Percentiles rank a stretch among this genome's conserved stretches.
Conservation (phyloP, 2,329 filamentous ascomycete genomes). For the Boeremia exigua region DNA sequence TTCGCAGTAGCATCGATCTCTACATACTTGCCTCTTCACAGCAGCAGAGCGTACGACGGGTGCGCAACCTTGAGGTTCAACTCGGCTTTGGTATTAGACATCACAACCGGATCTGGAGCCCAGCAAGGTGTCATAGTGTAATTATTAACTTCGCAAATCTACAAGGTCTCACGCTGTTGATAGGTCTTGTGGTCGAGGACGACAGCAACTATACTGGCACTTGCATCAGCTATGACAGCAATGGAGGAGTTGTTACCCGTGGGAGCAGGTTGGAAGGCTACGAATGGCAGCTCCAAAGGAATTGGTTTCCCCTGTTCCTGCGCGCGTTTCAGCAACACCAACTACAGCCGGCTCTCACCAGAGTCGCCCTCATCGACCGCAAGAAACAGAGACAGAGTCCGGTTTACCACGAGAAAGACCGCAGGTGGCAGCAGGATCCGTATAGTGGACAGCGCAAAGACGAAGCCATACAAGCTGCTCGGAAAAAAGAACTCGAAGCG, state of each 20-base stretch:
- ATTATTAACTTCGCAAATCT: slow-evolving; percentile 6
- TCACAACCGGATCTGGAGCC: slow-evolving; percentile 10
- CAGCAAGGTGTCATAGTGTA: neutral
- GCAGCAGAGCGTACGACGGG: slow-evolving; percentile 7
- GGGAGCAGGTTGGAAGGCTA: slow-evolving; percentile 1
- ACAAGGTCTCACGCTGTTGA: neutral
- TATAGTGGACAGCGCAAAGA: neutral
- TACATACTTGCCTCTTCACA: slow-evolving; percentile 9
- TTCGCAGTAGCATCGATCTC: slow-evolving; percentile 5
- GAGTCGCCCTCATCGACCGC: neutral
- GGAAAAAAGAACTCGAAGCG: neutral
- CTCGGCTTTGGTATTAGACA: slow-evolving; percentile 9
- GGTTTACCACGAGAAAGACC: slow-evolving; percentile 2
- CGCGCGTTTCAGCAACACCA: slow-evolving; percentile 6
- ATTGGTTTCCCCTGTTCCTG: slow-evolving; percentile 6
- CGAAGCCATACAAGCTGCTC: neutral
- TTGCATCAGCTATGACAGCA: neutral
- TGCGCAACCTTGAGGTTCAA: slow-evolving; percentile 4
- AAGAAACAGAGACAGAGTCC: neutral
- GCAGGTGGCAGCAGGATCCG: neutral
- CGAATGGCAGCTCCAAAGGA: neutral
- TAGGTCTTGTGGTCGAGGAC: slow-evolving; percentile 3
- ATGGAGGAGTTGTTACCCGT: neutral
- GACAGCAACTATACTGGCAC: slow-evolving; percentile 11
- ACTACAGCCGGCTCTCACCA: neutral